A percentile compares a stretch with the other conserved stretches of the same genome.
These are phyloP conservation scores for Talaromyces sp. DNA, from an alignment of 2,329 filamentous ascomycete genomes.

Conservation along the genomic window DNA sequence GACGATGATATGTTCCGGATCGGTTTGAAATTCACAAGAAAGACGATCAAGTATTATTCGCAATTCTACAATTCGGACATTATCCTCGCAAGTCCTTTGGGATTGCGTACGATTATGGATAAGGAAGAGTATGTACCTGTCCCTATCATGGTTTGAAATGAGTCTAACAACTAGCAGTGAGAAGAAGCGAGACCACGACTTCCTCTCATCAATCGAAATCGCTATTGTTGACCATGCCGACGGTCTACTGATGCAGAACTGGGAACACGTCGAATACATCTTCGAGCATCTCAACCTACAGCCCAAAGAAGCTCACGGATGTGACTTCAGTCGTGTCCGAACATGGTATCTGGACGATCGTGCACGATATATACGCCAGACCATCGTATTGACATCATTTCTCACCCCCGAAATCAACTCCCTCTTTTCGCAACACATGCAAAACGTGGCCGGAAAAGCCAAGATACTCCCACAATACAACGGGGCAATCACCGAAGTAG, in stretches of 20 bases:
- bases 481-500: conserved; percentile 71
- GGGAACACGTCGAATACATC: conserved; percentile 91
- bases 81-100: conserved; percentile 85
- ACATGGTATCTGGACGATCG: conserved; percentile 91
- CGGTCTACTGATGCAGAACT: conserved; percentile 94
- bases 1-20: conserved; percentile 96
- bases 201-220: conserved; percentile 88
- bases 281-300: conserved; percentile 89
- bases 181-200: conserved; percentile 77
- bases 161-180: conserved; percentile 52
- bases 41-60: conserved; percentile 90
- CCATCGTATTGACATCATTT: conserved; percentile 76
- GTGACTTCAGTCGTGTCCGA: conserved; percentile 87
- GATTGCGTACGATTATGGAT: conserved; percentile 85
- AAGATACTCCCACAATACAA: conserved; percentile 69
- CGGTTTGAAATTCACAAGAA: conserved; percentile 94
- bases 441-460: conserved; percentile 76
- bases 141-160: neutral
- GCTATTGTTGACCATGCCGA: conserved; percentile 89
- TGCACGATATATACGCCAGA: conserved; percentile 78
- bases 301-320: conserved; percentile 84
- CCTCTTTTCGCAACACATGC: conserved; percentile 71
- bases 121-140: conserved; percentile 60
- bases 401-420: conserved; percentile 85
- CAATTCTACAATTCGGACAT: conserved; percentile 97